These are phyloP conservation scores for Cicer chorassanicum DNA, from an alignment of 306 rosid species.

Conservation along the genomic window DNA sequence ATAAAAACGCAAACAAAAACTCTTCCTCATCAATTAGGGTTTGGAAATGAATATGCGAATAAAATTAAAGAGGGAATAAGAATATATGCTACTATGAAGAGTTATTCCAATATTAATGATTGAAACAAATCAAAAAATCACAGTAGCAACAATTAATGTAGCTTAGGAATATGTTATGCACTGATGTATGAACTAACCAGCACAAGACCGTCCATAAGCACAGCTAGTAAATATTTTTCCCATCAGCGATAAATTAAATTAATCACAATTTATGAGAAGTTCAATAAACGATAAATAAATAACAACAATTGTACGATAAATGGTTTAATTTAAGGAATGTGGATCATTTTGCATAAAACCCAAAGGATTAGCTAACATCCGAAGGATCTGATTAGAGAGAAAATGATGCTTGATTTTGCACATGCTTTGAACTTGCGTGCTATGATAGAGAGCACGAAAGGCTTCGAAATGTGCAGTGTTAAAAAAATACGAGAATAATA, in stretches of 20 bases:
- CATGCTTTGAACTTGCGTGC: conserved; percentile 72
- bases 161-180: conserved; percentile 75
- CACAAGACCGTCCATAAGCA: conserved; percentile 82
- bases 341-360: conserved; percentile 51
- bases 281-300: neutral
- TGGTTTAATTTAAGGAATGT: conserved; percentile 40
- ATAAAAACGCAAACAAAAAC: no score
- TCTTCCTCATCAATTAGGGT: no score
- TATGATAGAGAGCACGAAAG: conserved; percentile 46
- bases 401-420: conserved; percentile 61
- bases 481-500: neutral
- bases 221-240: neutral
- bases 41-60: neutral
- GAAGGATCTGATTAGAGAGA: conserved; percentile 46
- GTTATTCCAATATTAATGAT: conserved; percentile 7
- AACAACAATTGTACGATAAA: neutral
- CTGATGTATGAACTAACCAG: conserved; percentile 53
- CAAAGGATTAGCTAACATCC: conserved; percentile 30
- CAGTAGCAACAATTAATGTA: conserved; percentile 52
- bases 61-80: neutral
- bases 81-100: conserved; percentile 49
- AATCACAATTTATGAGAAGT: no score
- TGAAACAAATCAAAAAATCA: conserved; percentile 28
- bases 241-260: no score
- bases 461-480: conserved; percentile 78